Percentiles rank a stretch among this genome's conserved stretches.
Conservation (phyloP, 345 rosid genomes). For the rapeseed (Brassica napus) region DNA sequence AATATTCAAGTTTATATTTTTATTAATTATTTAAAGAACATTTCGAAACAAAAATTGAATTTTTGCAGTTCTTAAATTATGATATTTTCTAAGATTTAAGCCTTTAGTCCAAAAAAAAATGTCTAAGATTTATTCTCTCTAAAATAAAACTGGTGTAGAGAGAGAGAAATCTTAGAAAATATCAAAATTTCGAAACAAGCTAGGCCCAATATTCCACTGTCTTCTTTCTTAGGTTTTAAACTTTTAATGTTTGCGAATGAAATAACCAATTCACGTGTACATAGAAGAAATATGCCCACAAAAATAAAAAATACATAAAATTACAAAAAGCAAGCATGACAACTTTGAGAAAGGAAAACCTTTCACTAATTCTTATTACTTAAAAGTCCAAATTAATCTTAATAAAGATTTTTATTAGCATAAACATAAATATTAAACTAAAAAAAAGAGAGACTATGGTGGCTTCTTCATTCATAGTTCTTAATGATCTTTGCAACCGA, state of each 20-base stretch:
- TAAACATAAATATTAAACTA: conserved; percentile 22
- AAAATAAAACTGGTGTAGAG: background rate
- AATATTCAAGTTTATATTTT: background rate
- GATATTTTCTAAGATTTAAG: background rate
- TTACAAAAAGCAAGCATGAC: background rate
- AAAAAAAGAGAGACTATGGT: conserved; percentile 11
- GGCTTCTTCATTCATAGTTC: conserved; percentile 36
- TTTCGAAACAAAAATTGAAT: background rate
- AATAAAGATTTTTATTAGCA: conserved; percentile 26
- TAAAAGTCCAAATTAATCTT: conserved; percentile 2
- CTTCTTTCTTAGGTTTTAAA: background rate
- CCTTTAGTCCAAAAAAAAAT: no score
- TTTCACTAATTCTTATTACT: conserved; percentile 14
- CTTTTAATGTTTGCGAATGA: background rate
- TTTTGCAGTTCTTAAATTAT: background rate
- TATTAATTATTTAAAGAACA: background rate
- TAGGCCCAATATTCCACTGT: background rate
- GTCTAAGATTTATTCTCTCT: background rate
- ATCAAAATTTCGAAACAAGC: background rate
- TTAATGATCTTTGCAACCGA: conserved; percentile 47
- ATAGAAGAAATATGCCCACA: background rate
- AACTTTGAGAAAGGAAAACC: conserved; percentile 12
- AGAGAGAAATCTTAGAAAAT: background rate
- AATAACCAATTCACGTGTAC: background rate
- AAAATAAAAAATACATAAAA: background rate